A percentile compares a stretch with the other conserved stretches of the same genome.
Evolutionary conservation across 805 yeast species (phyloP).

Genomic region (Candida endomychidarum): DNA sequence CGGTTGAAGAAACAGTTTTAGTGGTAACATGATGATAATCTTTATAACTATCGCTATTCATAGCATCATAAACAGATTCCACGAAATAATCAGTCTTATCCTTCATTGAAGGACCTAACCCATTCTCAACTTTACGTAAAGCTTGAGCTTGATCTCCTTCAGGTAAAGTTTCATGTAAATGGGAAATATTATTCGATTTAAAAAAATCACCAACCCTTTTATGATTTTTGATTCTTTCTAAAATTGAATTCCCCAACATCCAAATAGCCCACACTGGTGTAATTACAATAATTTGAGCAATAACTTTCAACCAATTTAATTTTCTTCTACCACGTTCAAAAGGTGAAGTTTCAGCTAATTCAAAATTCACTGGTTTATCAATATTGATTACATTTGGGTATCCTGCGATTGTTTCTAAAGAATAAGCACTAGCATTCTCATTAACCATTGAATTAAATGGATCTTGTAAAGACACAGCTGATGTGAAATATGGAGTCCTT

Average conservation of each 20-base stretch:
- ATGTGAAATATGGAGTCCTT: conserved; percentile 80
- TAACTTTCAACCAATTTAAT: conserved; percentile 49
- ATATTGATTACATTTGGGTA: conserved; percentile 62
- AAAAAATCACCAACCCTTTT: conserved; percentile 29
- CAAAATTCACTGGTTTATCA: conserved; percentile 38
- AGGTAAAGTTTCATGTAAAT: conserved; percentile 22
- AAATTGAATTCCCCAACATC: conserved; percentile 43
- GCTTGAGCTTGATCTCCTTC: conserved; percentile 5
- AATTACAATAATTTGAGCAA: conserved; percentile 46
- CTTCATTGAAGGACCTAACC: conserved; percentile 36
- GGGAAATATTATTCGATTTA: conserved; percentile 25
- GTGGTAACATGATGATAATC: conserved; percentile 10
- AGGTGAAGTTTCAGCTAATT: conserved; percentile 1
- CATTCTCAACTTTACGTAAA: conserved; percentile 17
- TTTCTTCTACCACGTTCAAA: conserved; percentile 33
- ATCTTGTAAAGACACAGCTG: conserved; percentile 64
- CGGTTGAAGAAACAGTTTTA: neutral
- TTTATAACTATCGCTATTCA: conserved; percentile 36
- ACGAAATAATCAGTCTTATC: conserved; percentile 65
- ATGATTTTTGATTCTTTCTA: conserved; percentile 35
- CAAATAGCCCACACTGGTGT: conserved; percentile 68
- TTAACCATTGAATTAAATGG: conserved; percentile 57
- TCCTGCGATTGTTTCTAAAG: conserved; percentile 46
- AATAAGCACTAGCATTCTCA: conserved; percentile 32
- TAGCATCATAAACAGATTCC: conserved; percentile 62